Percentiles rank a stretch among this genome's conserved stretches.
phyloP scores from a whole-genome alignment of 192 early-diverging fungal genomes.

The Tieghemiomyces parasiticus region DNA sequence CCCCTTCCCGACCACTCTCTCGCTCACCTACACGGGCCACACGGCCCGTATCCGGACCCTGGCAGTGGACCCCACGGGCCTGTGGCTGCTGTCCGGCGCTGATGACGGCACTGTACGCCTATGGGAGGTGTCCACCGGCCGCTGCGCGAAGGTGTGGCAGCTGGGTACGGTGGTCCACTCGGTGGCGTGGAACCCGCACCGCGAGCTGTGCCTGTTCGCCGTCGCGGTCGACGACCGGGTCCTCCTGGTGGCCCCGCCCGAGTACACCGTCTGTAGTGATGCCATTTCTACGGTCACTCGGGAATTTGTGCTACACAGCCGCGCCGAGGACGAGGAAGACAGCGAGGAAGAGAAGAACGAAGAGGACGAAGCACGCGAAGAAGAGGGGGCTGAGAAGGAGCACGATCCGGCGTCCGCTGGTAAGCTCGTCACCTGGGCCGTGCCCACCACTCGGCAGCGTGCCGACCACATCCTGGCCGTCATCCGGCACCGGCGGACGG shows the following conservation, averaged over 20 bases:
- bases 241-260: constrained; percentile 30
- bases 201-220: constrained; percentile 58
- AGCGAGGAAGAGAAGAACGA: constrained; percentile 16
- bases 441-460: not conserved
- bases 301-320: constrained; percentile 19
- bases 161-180: constrained; percentile 45
- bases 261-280: constrained; percentile 21
- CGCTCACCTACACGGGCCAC: constrained; percentile 72
- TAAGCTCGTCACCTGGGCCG: not conserved
- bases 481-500: constrained; percentile 36
- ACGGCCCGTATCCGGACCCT: constrained; percentile 62
- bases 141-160: constrained; percentile 65
- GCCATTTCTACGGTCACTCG: constrained; percentile 20
- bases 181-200: constrained; percentile 85
- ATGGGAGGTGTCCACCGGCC: constrained; percentile 86
- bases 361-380: constrained; percentile 8
- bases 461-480: constrained; percentile 18
- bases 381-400: constrained; percentile 12
- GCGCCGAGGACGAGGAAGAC: constrained; percentile 12
- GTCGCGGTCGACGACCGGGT: constrained; percentile 49
- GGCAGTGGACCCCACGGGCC: constrained; percentile 85
- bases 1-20: constrained; percentile 76
- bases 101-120: constrained; percentile 80
- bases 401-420: constrained; percentile 22
- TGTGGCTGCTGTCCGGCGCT: constrained; percentile 76